phyloP scores from a whole-genome alignment of 1,139 yeast species.

The Debaryomyces nepalensis region DNA sequence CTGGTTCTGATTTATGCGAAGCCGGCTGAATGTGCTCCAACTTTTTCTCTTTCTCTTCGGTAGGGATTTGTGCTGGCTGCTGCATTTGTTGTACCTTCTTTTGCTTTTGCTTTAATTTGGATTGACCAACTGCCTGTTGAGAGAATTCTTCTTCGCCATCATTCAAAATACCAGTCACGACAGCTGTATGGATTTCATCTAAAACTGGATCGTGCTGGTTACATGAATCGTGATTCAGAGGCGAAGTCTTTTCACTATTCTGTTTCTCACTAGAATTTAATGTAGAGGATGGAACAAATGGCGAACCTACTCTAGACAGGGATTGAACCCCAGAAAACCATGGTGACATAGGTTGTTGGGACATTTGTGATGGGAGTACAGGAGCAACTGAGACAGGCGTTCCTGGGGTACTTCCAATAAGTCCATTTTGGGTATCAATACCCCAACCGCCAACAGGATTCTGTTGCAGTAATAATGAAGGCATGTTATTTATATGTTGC shows the following conservation, averaged over 20 bases:
- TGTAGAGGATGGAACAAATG: constrained; percentile 36
- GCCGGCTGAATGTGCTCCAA: background rate
- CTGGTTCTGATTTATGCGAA: constrained; percentile 4
- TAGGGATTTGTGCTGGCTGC: background rate
- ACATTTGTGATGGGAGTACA: constrained; percentile 26
- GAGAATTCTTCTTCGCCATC: constrained; percentile 28
- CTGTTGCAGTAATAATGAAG: constrained; percentile 34
- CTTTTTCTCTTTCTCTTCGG: constrained; percentile 1
- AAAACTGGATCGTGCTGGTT: constrained; percentile 35
- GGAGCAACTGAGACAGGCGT: constrained; percentile 36
- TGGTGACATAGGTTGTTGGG: constrained; percentile 49
- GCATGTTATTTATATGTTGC: constrained; percentile 26
- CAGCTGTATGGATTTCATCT: constrained; percentile 41
- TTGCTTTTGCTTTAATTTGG: constrained; percentile 3
- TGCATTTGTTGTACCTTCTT: constrained; percentile 4
- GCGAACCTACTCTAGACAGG: constrained; percentile 46
- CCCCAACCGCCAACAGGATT: constrained; percentile 51
- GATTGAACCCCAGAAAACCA: constrained; percentile 43
- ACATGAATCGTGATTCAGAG: constrained; percentile 12
- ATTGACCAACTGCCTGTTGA: constrained; percentile 9
- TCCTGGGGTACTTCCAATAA: constrained; percentile 30
- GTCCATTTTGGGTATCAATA: constrained; percentile 29
- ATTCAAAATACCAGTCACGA: constrained; percentile 42
- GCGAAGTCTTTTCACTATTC: constrained; percentile 10
- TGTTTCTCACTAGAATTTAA: constrained; percentile 8